Base-by-base conservation (phyloP, 2,329 filamentous ascomycete genomes). In the Calonectria leucothoes region DNA sequence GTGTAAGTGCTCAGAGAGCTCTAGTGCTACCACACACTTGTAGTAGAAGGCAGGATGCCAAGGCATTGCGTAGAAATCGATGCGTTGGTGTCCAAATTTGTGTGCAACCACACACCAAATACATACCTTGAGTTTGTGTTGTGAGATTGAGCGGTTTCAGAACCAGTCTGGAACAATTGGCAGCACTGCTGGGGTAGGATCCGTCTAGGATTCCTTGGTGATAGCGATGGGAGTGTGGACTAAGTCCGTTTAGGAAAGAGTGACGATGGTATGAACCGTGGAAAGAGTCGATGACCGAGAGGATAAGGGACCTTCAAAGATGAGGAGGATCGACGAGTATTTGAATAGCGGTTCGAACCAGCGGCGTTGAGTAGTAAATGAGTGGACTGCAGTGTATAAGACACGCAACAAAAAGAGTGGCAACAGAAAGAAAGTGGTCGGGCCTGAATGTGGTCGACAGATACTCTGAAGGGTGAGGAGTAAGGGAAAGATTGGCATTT, bases 321-420 rank as follows among this genome's bases (percentile, higher is more conserved):
- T 72, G 72, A 74, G 73, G 76, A 59, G 55, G 75, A 70, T 78
- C 77, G 73, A 70, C 70, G 74, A 55, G 67, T 75, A 79, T 81
- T 78, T 81, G 76, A 79, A 25, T 15, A 61, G 78, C 73, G 78
- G 78, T 79, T 81, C 78, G 79, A 61, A 76, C 78, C 78, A 78
- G 78, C 79, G 74, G 61, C 25, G 49, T 66, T 37, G 79, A 74
- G 71, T 31, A 70, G n/a, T n/a, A 72, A 80, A 82, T 78, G 81
- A 82, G 77, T 82, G 81, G 80, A 82, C 80, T 80, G 81, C 79
- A 76, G 78, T 82, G 79, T 77, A 75, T 71, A 77, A 78, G 76
- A 82, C 81, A 82, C 79, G 79, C 80, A 81, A 80, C 66, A 81
- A 81, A 81, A 78, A 72, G 76, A 81, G 73, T 78, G 77, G 73